A percentile compares a stretch with the other conserved stretches of the same genome.
phyloP scores from a whole-genome alignment of 768 basidiomycete genomes.

The Leccinum variicolor region DNA sequence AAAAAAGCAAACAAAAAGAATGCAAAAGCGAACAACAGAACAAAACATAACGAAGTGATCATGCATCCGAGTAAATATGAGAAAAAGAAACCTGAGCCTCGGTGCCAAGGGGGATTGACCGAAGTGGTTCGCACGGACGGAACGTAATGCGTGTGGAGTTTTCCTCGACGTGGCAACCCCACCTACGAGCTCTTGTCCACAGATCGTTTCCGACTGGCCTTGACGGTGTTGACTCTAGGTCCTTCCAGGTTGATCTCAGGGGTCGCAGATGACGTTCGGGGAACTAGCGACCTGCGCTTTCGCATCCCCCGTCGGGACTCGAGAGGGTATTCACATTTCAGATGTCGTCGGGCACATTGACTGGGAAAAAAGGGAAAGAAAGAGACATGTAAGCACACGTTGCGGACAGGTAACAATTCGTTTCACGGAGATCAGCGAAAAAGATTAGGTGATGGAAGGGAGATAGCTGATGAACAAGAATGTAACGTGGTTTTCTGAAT shows the following conservation, averaged over 20 bases:
- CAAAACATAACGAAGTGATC: constrained; percentile 18
- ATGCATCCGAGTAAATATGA: constrained; percentile 11
- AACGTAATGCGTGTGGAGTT: constrained; percentile 1
- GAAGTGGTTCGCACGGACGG: constrained; percentile 8
- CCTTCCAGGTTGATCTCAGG: constrained; percentile 26
- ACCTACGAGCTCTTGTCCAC: constrained; percentile 23
- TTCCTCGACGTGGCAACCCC: not conserved
- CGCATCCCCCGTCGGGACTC: constrained; percentile 71
- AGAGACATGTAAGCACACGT: constrained; percentile 21
- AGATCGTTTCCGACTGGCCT: constrained; percentile 28
- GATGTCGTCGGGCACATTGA: constrained; percentile 68
- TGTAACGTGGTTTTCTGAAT: constrained; percentile 5
- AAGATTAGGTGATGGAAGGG: constrained; percentile 20
- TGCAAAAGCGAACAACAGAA: constrained; percentile 18
- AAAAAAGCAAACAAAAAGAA: not conserved
- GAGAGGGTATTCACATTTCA: constrained; percentile 67
- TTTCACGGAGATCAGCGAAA: constrained; percentile 28
- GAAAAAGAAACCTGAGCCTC: constrained; percentile 3
- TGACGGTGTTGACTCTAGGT: constrained; percentile 20
- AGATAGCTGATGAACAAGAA: constrained; percentile 5
- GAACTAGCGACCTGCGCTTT: constrained; percentile 36
- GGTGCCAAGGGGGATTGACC: not conserved
- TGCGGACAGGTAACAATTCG: constrained; percentile 6
- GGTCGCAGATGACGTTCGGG: constrained; percentile 24
- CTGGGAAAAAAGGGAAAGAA: constrained; percentile 36